These are phyloP conservation scores for Phyllosticta ampelicida DNA, from an alignment of 2,329 filamentous ascomycete species.

Conservation along the genomic window DNA sequence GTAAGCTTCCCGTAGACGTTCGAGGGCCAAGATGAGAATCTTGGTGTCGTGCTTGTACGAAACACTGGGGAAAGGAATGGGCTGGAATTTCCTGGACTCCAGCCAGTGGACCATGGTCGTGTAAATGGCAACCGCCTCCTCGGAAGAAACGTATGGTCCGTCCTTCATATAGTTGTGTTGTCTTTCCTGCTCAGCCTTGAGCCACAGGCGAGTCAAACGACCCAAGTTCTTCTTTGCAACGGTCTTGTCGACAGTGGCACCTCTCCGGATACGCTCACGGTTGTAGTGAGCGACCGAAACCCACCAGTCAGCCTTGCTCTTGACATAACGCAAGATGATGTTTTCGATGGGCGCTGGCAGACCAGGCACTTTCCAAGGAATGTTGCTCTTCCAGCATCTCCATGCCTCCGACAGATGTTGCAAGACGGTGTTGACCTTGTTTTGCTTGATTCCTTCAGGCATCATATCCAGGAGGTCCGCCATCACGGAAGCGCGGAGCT, in stretches of 20 bases:
- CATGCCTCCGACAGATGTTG: conserved; percentile 97
- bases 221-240: conserved; percentile 99
- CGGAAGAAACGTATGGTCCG: conserved; percentile 93
- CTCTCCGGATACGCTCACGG: conserved; percentile 87
- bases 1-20: conserved; percentile 88
- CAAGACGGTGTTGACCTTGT: conserved; percentile 95
- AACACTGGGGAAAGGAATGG: conserved; percentile 96
- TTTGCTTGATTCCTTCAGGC: conserved; percentile 98
- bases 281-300: conserved; percentile 99
- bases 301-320: conserved; percentile 99
- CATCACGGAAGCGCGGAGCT: conserved; percentile 96
- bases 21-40: conserved; percentile 89
- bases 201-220: conserved; percentile 85
- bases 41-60: conserved; percentile 99
- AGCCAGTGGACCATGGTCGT: conserved; percentile 98
- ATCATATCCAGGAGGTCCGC: conserved; percentile 99
- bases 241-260: conserved; percentile 96
- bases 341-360: conserved; percentile 96
- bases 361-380: conserved; percentile 97
- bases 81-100: conserved; percentile 95
- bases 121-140: conserved; percentile 97
- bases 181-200: conserved; percentile 95
- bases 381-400: conserved; percentile 99
- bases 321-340: conserved; percentile 96
- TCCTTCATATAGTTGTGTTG: conserved; percentile 99